Base-by-base conservation (phyloP, 345 rosid genomes). In the Syzygium oleosum region DNA sequence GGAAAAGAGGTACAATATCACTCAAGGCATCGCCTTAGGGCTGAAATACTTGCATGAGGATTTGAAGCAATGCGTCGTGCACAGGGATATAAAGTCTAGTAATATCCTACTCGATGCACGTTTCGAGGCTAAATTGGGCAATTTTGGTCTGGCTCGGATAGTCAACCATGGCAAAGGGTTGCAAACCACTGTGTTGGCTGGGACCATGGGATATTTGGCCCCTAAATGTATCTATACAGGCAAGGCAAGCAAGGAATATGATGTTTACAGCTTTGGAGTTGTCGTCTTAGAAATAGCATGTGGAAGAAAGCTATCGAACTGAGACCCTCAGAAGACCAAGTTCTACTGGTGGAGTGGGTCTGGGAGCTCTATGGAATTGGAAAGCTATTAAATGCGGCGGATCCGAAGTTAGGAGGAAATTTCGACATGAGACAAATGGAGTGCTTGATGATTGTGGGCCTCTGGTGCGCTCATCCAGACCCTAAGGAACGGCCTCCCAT, bases 91-190 rank as follows among this genome's bases (percentile, higher is more conserved):
- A 58, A 92, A 90, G 85, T 86, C 91, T 4, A 91, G 90, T 73
- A 92, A 92, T 25, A 14, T 91, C 59, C 52, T 88, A 88, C 31
- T 92, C n/a, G 90, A 90, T 61, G 77, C 86, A 6, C 55, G 43
- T 11, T 89, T 88, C 2, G 84, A 89, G 38, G 89, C 92, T 4
- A 91, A 91, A 84, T 89, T 91, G 1, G 91, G 92, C 0, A 91
- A 92, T 84, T 92, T 92, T 29, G 92, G 92, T 52, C 84, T 89
- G 10, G 94, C 94, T 9, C 88, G 92, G 83, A 86, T 91, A 27
- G 90, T 91, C 5, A 85, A 91, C 63, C 90, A 89, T 43, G 89
- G 86, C 25, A 73, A 85, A 25, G 89, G 87, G 22, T 87, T 89
- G 8, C 88, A 85, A 31, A 87, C 90, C 53, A 90, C 90, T 3